Percentiles rank a stretch among this genome's conserved stretches.
Conservation (phyloP, 495 filamentous ascomycete genomes). For the Penicillium crystallinum region DNA sequence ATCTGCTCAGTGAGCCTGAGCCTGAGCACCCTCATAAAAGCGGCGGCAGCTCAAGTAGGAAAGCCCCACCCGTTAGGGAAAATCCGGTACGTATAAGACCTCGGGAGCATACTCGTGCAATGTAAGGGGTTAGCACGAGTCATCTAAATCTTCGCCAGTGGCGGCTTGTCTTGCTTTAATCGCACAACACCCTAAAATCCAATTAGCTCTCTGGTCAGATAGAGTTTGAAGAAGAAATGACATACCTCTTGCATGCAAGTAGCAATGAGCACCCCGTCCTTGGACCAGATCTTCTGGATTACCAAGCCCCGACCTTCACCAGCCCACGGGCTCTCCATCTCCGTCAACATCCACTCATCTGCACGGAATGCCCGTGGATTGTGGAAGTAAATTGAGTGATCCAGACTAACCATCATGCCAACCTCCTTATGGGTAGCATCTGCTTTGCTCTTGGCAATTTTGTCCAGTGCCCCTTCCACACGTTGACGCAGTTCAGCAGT, state of each 20-base stretch:
- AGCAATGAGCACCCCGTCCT: constrained; percentile 77
- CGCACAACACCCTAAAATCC: constrained; percentile 39
- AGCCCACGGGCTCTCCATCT: constrained; percentile 92
- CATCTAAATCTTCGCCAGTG: constrained; percentile 36
- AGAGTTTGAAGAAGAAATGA: constrained; percentile 3
- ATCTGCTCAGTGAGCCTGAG: background rate
- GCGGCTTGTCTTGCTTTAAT: constrained; percentile 40
- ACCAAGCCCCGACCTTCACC: constrained; percentile 86
- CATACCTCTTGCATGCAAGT: constrained; percentile 46
- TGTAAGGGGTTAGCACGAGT: constrained; percentile 9
- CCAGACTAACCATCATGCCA: constrained; percentile 95
- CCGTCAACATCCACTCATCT: constrained; percentile 91
- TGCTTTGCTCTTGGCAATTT: constrained; percentile 17
- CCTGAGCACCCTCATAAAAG: background rate
- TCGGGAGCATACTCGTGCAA: background rate
- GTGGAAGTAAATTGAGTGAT: constrained; percentile 95
- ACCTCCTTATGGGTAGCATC: constrained; percentile 41
- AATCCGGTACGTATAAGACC: background rate
- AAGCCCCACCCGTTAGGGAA: background rate
- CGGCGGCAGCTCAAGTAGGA: background rate
- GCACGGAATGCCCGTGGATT: constrained; percentile 70
- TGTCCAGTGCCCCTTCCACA: constrained; percentile 32
- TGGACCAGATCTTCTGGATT: constrained; percentile 79
- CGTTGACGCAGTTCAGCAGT: constrained; percentile 34
- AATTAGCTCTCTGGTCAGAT: constrained; percentile 1